Evolutionary conservation across 2,329 filamentous ascomycete genomes (phyloP), one percentile per base, ranked within the genome.

Genomic region (Cyphellophora europaea): DNA sequence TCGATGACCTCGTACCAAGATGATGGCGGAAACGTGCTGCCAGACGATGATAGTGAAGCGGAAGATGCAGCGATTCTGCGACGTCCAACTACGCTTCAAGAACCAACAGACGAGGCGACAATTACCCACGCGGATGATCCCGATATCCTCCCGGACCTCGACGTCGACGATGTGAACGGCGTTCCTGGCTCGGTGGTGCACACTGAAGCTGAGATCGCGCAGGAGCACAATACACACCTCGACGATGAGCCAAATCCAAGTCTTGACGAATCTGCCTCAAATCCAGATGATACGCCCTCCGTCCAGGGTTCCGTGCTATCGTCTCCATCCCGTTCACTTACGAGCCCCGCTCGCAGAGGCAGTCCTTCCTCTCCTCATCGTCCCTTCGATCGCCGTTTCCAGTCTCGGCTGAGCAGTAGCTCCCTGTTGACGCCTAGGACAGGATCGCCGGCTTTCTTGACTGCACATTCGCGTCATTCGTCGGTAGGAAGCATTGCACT

Each of bases 361-460:
- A 86, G 81, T 48, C 79, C 85, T 11, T 84, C 82, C 11, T 83
- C 83, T 13, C 87, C 85, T 11, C 82, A 95, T 50, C 78, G 89
- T 52, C 89, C 91, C 4, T 98, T 98, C 57, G 91, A 98, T 55
- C 78, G 86, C 44, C 79, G 91, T 37, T 98, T 98, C 60, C 87
- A 93, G 55, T 89, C 89, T 11, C 79, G 88, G 31, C 75, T 95
- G 40, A 77, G 79, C 6, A 75, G 80, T 11, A 74, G 72, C 4
- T 67, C 71, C 6, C 57, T 67, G 2, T 57, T 59, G 11, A 77
- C 77, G 16, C 78, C 82, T 19, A 33, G 88, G 38, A 71, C 82
- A 5, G 69, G 72, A 2, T 94, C 88, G 1, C 87, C 87, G 1
- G 83, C 79, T 10, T 82, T 93, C 48, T 65, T 87, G 10, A 70